Percentiles rank a stretch among this genome's conserved stretches.
Conservation (phyloP, 768 basidiomycete genomes). For the Rhizopogon sp. region DNA sequence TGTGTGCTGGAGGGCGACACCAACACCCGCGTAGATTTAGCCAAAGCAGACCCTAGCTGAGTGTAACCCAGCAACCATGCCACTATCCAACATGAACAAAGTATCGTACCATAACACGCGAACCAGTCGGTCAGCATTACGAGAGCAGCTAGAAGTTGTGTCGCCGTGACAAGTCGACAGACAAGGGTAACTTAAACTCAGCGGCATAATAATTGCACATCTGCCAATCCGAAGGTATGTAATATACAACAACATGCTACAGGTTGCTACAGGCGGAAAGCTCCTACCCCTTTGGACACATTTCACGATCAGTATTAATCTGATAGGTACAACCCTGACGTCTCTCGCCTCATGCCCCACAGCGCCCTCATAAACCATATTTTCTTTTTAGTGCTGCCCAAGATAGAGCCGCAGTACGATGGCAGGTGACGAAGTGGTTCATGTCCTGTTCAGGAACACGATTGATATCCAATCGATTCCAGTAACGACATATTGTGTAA, state of each 20-base stretch:
- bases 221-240: background rate
- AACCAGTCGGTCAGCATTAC: background rate
- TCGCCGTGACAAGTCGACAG: background rate
- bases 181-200: background rate
- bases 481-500: conserved; percentile 66
- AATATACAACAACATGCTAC: background rate
- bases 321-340: conserved; percentile 20
- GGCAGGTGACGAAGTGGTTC: conserved; percentile 63
- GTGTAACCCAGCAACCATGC: background rate
- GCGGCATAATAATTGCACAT: background rate
- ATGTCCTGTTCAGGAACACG: conserved; percentile 84
- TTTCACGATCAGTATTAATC: conserved; percentile 19
- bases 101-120: background rate
- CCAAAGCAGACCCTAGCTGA: too few relatives aligned
- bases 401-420: conserved; percentile 58
- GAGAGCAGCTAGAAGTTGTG: background rate
- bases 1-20: background rate
- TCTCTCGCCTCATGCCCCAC: conserved; percentile 3
- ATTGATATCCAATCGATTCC: conserved; percentile 82
- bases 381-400: conserved; percentile 75
- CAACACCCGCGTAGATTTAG: too few relatives aligned
- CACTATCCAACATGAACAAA: background rate
- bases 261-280: background rate
- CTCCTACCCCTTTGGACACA: conserved; percentile 13
- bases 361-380: conserved; percentile 48